These are phyloP conservation scores for Berberis vulgaris DNA, from an alignment of 164 flowering plant species.

Conservation along the genomic window DNA sequence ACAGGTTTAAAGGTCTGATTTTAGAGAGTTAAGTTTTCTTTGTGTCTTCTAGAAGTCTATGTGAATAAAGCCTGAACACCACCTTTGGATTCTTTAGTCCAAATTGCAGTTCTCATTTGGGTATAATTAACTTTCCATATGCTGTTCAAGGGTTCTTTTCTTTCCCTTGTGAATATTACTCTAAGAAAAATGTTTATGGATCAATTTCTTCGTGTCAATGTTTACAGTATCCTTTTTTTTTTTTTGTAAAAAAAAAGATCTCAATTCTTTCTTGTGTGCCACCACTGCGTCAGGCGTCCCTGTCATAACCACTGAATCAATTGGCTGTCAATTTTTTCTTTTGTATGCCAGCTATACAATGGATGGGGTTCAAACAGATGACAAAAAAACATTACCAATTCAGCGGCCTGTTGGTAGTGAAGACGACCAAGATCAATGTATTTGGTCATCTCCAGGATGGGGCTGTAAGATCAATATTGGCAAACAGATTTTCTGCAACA, in stretches of 20 bases:
- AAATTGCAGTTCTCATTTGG: no score
- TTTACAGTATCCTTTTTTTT: no score
- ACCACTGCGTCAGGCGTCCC: neutral
- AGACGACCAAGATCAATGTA: conserved; percentile 22
- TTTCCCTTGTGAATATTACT: no score
- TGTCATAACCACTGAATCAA: neutral
- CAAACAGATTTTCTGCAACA: conserved; percentile 85
- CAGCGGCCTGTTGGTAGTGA: conserved; percentile 14
- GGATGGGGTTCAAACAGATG: conserved; percentile 32
- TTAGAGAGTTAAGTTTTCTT: no score
- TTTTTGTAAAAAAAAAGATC: neutral
- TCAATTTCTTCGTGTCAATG: no score
- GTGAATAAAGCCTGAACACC: no score
- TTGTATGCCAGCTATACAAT: conserved; percentile 27
- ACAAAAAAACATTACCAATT: conserved; percentile 13
- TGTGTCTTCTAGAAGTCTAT: no score
- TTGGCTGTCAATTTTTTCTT: neutral
- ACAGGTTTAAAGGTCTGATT: no score
- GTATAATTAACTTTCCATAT: no score
- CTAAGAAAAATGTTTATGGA: no score
- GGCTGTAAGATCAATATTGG: conserved; percentile 46
- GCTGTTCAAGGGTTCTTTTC: no score
- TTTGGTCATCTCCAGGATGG: conserved; percentile 74
- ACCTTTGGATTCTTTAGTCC: no score
- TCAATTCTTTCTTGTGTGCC: neutral